These are phyloP conservation scores for Endotrypanum monterogeii DNA, from an alignment of 208 protist species.

Conservation along the genomic window DNA sequence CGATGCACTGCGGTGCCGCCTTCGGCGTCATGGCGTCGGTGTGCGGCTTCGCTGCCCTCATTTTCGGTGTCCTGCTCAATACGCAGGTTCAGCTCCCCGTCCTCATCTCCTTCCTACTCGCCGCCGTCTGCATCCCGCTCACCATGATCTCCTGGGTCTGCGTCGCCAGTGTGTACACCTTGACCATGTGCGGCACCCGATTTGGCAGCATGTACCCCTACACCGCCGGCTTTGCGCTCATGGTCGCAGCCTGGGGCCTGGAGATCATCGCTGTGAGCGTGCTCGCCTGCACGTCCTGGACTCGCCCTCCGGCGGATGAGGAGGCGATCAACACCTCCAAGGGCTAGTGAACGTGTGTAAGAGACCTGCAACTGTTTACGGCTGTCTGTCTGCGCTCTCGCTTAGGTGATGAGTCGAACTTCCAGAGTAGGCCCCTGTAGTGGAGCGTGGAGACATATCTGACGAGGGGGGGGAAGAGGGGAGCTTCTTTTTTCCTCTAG, in stretches of 20 bases:
- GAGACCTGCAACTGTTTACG: background rate
- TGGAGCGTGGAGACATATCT: background rate
- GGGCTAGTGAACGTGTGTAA: slow-evolving; percentile 1
- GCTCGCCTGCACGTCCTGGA: slow-evolving; percentile 27
- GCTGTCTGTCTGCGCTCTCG: background rate
- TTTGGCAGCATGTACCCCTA: slow-evolving; percentile 27
- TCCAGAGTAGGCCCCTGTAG: background rate
- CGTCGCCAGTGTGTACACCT: slow-evolving; percentile 43
- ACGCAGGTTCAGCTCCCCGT: slow-evolving; percentile 17
- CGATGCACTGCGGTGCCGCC: slow-evolving; percentile 39
- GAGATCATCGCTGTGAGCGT: slow-evolving; percentile 34
- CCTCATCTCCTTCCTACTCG: slow-evolving; percentile 32
- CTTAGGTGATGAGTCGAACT: background rate
- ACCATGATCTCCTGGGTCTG: slow-evolving; percentile 53
- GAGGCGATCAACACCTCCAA: slow-evolving; percentile 18
- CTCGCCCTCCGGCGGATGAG: slow-evolving; percentile 27
- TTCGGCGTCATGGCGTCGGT: slow-evolving; percentile 43
- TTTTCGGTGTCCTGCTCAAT: slow-evolving; percentile 37
- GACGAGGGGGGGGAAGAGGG: background rate
- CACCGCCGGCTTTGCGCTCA: slow-evolving; percentile 48
- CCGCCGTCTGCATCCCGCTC: slow-evolving; percentile 32
- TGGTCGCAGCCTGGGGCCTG: slow-evolving; percentile 44
- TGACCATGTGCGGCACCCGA: slow-evolving; percentile 31
- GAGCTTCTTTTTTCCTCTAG: no score
- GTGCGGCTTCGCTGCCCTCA: slow-evolving; percentile 35